Conservation (phyloP, 2,329 filamentous ascomycete genomes). For the Phoma herbarum region DNA sequence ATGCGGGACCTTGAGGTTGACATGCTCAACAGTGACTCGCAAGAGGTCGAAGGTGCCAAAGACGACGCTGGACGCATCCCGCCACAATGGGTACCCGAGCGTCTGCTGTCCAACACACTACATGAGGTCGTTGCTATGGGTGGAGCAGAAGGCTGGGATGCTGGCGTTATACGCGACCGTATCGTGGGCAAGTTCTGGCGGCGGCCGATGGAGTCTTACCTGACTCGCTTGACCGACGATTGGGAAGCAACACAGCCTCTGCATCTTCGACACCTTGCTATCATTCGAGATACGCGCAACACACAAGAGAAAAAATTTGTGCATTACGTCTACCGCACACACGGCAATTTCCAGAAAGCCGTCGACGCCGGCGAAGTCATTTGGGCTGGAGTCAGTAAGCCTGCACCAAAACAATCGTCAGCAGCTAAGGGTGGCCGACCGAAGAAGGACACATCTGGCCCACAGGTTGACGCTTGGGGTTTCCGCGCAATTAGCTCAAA, state of each 20-base stretch:
- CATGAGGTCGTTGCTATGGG: constrained; percentile 58
- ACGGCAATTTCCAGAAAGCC: constrained; percentile 61
- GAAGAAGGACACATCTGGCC: constrained; percentile 17
- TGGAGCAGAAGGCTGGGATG: constrained; percentile 61
- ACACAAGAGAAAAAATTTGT: constrained; percentile 53
- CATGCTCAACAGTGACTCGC: constrained; percentile 33
- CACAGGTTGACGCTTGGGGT: constrained; percentile 42
- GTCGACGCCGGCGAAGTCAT: constrained; percentile 59
- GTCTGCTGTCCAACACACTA: constrained; percentile 61
- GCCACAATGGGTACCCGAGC: constrained; percentile 65
- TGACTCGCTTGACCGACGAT: constrained; percentile 62
- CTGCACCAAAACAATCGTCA: constrained; percentile 40
- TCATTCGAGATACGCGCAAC: constrained; percentile 64
- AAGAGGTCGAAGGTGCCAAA: constrained; percentile 24
- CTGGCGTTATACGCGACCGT: constrained; percentile 51
- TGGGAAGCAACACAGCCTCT: constrained; percentile 68
- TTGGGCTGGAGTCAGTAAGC: constrained; percentile 63
- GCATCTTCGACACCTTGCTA: constrained; percentile 64
- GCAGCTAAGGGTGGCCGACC: constrained; percentile 30
- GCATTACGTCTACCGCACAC: constrained; percentile 65
- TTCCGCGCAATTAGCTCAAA: constrained; percentile 32
- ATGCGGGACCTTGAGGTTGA: constrained; percentile 47
- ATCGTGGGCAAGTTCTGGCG: constrained; percentile 62
- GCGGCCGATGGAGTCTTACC: constrained; percentile 62
- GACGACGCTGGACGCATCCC: constrained; percentile 49